These are phyloP conservation scores for Ormosia emarginata DNA, from an alignment of 306 rosid species.

Conservation along the genomic window DNA sequence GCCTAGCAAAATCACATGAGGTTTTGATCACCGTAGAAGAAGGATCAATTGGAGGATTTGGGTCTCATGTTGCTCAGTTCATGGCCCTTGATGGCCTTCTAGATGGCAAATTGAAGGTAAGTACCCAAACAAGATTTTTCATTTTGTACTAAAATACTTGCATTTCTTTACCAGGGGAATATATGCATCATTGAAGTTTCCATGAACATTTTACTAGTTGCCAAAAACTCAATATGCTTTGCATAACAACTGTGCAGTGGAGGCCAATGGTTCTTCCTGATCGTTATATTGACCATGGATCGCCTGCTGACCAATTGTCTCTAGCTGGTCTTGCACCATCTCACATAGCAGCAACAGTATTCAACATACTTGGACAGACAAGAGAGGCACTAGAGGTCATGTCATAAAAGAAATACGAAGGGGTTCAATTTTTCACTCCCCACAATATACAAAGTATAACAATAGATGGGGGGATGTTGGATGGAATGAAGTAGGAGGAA, in stretches of 20 bases:
- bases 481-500: too few species aligned
- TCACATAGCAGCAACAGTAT: constrained; percentile 88
- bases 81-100: constrained; percentile 96
- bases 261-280: constrained; percentile 94
- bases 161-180: neutral
- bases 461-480: too few species aligned
- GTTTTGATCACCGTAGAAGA: constrained; percentile 87
- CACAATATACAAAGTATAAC: constrained; percentile 17
- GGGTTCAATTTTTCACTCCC: neutral
- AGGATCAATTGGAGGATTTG: constrained; percentile 96
- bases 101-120: constrained; percentile 79
- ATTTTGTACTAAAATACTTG: neutral
- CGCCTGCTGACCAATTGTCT: constrained; percentile 70
- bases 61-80: constrained; percentile 94
- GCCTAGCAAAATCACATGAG: constrained; percentile 80
- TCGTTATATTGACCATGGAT: constrained; percentile 83
- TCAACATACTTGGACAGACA: constrained; percentile 81
- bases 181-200: neutral
- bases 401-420: constrained; percentile 33
- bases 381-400: constrained; percentile 84
- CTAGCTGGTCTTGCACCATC: constrained; percentile 79
- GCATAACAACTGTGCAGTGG: constrained; percentile 61
- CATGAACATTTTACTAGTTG: neutral
- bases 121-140: neutral
- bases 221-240: neutral